Percentiles rank a stretch among this genome's conserved stretches.
Conservation (phyloP, 805 yeast species). For the Metschnikowia cubensis region DNA sequence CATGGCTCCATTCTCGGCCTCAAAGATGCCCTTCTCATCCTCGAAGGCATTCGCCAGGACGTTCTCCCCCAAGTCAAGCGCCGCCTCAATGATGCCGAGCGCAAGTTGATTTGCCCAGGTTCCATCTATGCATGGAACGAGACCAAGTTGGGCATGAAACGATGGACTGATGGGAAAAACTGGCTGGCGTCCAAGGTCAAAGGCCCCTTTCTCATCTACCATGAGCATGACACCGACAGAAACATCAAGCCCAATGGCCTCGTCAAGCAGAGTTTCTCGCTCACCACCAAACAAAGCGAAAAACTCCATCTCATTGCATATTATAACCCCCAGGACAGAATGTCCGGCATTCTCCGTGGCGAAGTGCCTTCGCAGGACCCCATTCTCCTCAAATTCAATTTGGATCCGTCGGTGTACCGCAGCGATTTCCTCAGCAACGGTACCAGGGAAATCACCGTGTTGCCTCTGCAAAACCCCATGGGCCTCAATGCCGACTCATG, state of each 20-base stretch:
- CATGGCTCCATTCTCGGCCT: slow-evolving; percentile 55
- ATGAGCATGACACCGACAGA: slow-evolving; percentile 47
- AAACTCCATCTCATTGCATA: slow-evolving; percentile 63
- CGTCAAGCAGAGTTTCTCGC: slow-evolving; percentile 60
- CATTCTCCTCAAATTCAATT: slow-evolving; percentile 17
- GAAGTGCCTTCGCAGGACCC: slow-evolving; percentile 26
- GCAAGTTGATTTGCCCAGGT: slow-evolving; percentile 52
- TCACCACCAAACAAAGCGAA: slow-evolving; percentile 48
- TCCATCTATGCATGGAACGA: slow-evolving; percentile 72
- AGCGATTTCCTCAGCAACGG: slow-evolving; percentile 8
- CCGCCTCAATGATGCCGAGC: slow-evolving; percentile 54
- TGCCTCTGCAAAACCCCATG: slow-evolving; percentile 1
- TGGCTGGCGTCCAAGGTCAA: slow-evolving; percentile 73
- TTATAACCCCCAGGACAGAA: slow-evolving; percentile 14
- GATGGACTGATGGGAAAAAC: slow-evolving; percentile 76
- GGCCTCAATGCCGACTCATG: not conserved
- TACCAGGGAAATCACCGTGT: not conserved
- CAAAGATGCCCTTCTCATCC: slow-evolving; percentile 57
- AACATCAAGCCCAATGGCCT: slow-evolving; percentile 46
- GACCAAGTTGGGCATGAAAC: slow-evolving; percentile 61
- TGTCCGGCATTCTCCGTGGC: slow-evolving; percentile 17
- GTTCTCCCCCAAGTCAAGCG: slow-evolving; percentile 56
- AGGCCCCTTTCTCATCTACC: slow-evolving; percentile 57
- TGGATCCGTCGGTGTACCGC: slow-evolving; percentile 17
- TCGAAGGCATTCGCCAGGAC: slow-evolving; percentile 61